Percentiles rank a stretch among this genome's conserved stretches.
These are phyloP conservation scores for Sedum album DNA, from an alignment of 164 flowering plant species.

Conservation along the genomic window DNA sequence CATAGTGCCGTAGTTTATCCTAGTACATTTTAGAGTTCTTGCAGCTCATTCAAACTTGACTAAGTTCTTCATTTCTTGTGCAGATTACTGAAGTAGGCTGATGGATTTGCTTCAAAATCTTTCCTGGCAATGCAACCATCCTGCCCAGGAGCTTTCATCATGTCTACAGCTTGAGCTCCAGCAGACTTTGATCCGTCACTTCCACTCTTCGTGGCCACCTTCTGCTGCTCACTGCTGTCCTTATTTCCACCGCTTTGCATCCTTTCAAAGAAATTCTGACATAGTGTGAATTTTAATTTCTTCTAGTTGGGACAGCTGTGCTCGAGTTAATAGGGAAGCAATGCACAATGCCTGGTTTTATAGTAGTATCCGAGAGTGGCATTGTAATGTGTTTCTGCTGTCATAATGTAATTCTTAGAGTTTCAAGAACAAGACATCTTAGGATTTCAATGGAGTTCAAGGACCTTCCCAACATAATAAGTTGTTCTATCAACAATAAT, in stretches of 20 bases:
- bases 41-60: background rate
- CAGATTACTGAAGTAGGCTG: background rate
- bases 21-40: background rate
- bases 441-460: too few species aligned
- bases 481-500: too few species aligned
- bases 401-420: too few species aligned
- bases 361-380: too few species aligned
- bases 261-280: background rate
- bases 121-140: background rate
- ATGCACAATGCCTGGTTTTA: background rate
- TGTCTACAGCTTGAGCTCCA: background rate
- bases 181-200: background rate
- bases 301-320: background rate
- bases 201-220: background rate
- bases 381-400: too few species aligned
- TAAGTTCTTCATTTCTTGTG: background rate
- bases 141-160: slow-evolving; percentile 1
- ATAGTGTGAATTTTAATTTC: background rate
- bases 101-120: background rate
- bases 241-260: background rate
- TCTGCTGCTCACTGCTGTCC: background rate
- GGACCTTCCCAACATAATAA: too few species aligned
- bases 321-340: background rate
- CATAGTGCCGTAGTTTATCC: background rate
- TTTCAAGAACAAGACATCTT: too few species aligned